phyloP scores from a whole-genome alignment of 116 monocot species.

The Dioscorea cayenensis region DNA sequence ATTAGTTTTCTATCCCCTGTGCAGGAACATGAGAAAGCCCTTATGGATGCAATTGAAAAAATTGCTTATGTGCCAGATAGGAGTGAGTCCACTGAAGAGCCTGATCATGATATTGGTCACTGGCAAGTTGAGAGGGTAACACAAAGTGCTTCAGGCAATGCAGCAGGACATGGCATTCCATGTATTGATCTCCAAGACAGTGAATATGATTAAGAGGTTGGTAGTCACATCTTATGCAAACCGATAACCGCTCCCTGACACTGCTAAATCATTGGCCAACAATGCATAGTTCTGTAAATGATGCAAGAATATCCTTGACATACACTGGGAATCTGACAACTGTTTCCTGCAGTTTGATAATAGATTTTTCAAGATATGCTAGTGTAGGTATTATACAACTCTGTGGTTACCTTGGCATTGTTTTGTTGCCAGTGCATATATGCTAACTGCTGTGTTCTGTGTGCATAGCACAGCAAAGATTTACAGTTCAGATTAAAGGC shows the following conservation, averaged over 20 bases:
- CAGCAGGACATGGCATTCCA: background rate
- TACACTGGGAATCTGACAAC: too few relatives aligned
- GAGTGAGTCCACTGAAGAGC: conserved; percentile 15
- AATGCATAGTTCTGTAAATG: too few relatives aligned
- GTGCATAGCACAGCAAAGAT: too few relatives aligned
- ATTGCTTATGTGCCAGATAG: conserved; percentile 25
- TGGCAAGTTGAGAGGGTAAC: conserved; percentile 4
- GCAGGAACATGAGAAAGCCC: conserved; percentile 56
- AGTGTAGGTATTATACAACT: too few relatives aligned
- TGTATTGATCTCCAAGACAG: conserved; percentile 6
- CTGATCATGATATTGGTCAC: conserved; percentile 2
- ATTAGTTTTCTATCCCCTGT: conserved; percentile 2
- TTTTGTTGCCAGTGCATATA: too few relatives aligned
- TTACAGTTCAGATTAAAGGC: too few relatives aligned
- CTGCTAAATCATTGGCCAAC: too few relatives aligned
- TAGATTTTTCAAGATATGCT: too few relatives aligned
- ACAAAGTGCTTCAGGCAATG: background rate
- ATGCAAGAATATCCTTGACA: too few relatives aligned
- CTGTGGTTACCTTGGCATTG: too few relatives aligned
- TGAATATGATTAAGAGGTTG: background rate
- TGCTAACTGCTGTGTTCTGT: too few relatives aligned
- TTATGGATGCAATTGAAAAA: conserved; percentile 43
- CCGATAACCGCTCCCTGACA: background rate
- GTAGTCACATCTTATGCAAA: background rate
- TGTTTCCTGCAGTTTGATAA: too few relatives aligned